phyloP scores from a whole-genome alignment of 2,329 filamentous ascomycete genomes.

The Biscogniauxia mediterranea region DNA sequence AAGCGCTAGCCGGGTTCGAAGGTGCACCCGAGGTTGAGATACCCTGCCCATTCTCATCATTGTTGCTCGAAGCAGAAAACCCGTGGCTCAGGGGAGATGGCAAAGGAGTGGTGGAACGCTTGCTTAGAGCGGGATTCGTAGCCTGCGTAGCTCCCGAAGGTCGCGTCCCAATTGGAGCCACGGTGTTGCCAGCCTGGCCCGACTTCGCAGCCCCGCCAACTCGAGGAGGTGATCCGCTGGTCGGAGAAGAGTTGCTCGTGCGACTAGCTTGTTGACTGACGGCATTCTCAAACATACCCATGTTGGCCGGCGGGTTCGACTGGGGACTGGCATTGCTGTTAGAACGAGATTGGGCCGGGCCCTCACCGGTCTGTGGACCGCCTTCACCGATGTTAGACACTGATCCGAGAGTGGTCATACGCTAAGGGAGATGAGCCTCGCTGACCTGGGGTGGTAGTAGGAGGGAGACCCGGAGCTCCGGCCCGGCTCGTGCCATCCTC shows the following conservation, averaged over 20 bases:
- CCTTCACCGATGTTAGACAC: conserved; percentile 41
- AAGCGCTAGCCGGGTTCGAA: conserved; percentile 54
- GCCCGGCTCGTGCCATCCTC: conserved; percentile 66
- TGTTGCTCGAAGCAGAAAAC: conserved; percentile 54
- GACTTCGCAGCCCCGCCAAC: conserved; percentile 59
- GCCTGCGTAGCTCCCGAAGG: conserved; percentile 59
- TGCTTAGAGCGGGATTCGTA: conserved; percentile 62
- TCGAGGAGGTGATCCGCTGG: conserved; percentile 75
- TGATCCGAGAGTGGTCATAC: conserved; percentile 59
- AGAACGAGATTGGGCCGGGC: conserved; percentile 62
- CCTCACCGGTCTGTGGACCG: conserved; percentile 46
- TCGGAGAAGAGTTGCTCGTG: conserved; percentile 79
- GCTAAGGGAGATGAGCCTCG: conserved; percentile 78
- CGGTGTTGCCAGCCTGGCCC: conserved; percentile 57
- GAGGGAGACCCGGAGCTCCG: conserved; percentile 64
- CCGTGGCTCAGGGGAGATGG: conserved; percentile 83
- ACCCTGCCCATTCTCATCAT: conserved; percentile 44
- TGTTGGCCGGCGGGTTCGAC: conserved; percentile 59
- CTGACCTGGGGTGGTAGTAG: conserved; percentile 56
- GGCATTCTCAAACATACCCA: conserved; percentile 58
- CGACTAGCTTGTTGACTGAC: conserved; percentile 66
- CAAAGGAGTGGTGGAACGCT: conserved; percentile 84
- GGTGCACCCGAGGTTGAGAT: conserved; percentile 45
- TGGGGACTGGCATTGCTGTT: conserved; percentile 86
- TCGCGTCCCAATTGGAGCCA: conserved; percentile 91